Base-by-base conservation (phyloP, 2,329 filamentous ascomycete species). In the Talaromyces funiculosus region DNA sequence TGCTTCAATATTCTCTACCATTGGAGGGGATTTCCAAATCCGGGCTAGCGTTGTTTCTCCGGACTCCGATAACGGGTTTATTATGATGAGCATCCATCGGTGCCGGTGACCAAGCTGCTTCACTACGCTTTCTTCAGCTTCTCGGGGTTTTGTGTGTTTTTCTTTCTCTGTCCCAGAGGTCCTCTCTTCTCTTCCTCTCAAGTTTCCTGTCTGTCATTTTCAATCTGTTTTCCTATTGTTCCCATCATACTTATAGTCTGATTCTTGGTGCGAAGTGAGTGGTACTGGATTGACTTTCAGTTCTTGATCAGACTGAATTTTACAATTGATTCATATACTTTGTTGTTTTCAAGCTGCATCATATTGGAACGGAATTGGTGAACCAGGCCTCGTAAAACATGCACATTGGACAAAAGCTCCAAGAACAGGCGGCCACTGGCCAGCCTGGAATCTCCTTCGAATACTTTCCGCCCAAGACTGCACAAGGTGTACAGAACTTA, bases 381-480 rank as follows among this genome's bases (percentile, higher is more conserved):
- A 45, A 42, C n/a, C n/a, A n/a, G n/a, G n/a, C n/a, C n/a, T n/a
- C n/a, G n/a, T n/a, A n/a, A 49, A 57, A 24, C 24, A 97, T 99
- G 93, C 94, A 97, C 79, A 93, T 99, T 82, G 90, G 88, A 67
- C 86, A 94, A 69, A 97, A 97, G 82, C 84, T 99, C 70, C 82
- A 85, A 68, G 89, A 93, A 69, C 87, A 92, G 76, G 86, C 92
- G 77, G 84, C 84, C 78, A 86, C 87, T 71, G 86, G 87, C 73
- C 85, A 89, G 70, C 89, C 92, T 61, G 94, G 92, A 72, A 97
- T 97, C 82, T 99, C 94, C 62, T 99, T 99, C 81, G 94, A 99
- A 77, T 99, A 96, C 82, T 99, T 99, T 78, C 94, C 94, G 56
- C 94, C 94, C 40, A 99, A 99, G 81, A 99, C 94, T 3, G 76